These are phyloP conservation scores for Cyberlindnera japonica DNA, from an alignment of 805 yeast genomes.

Conservation along the genomic window DNA sequence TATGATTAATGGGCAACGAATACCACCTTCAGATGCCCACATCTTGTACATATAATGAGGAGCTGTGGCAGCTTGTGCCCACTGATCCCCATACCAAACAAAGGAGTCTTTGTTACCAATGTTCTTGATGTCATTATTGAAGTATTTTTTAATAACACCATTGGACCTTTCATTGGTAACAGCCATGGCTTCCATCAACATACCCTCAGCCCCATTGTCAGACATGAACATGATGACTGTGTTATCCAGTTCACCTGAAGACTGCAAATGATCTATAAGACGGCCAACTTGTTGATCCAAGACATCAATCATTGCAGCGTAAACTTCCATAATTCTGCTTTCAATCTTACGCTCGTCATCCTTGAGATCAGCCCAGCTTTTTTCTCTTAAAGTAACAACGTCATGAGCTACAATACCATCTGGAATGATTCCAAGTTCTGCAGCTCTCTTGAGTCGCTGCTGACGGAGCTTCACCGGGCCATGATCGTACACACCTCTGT, in stretches of 20 bases:
- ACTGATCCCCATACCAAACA: slow-evolving; percentile 50
- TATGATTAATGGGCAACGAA: slow-evolving; percentile 51
- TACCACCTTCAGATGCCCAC: slow-evolving; percentile 61
- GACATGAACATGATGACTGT: slow-evolving; percentile 58
- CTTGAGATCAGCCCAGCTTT: slow-evolving; percentile 41
- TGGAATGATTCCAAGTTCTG: slow-evolving; percentile 44
- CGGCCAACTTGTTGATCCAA: slow-evolving; percentile 51
- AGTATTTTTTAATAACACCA: slow-evolving; percentile 25
- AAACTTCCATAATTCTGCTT: slow-evolving; percentile 48
- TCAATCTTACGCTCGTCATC: slow-evolving; percentile 36
- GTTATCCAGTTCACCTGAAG: slow-evolving; percentile 45
- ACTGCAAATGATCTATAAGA: slow-evolving; percentile 40
- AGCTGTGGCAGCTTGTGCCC: slow-evolving; percentile 64
- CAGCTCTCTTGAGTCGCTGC: slow-evolving; percentile 37
- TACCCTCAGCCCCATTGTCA: slow-evolving; percentile 65
- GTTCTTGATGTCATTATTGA: slow-evolving; percentile 42
- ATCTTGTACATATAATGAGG: slow-evolving; percentile 51
- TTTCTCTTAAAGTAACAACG: slow-evolving; percentile 35
- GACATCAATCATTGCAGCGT: slow-evolving; percentile 63
- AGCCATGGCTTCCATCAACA: slow-evolving; percentile 55
- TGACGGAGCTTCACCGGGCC: slow-evolving; percentile 46
- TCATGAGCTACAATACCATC: slow-evolving; percentile 43
- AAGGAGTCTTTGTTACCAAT: slow-evolving; percentile 47
- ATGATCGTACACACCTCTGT: slow-evolving; percentile 43
- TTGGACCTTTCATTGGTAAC: slow-evolving; percentile 29